These are phyloP conservation scores for Laetiporus sulphureus DNA, from an alignment of 1,284 basidiomycete species.

Conservation along the genomic window DNA sequence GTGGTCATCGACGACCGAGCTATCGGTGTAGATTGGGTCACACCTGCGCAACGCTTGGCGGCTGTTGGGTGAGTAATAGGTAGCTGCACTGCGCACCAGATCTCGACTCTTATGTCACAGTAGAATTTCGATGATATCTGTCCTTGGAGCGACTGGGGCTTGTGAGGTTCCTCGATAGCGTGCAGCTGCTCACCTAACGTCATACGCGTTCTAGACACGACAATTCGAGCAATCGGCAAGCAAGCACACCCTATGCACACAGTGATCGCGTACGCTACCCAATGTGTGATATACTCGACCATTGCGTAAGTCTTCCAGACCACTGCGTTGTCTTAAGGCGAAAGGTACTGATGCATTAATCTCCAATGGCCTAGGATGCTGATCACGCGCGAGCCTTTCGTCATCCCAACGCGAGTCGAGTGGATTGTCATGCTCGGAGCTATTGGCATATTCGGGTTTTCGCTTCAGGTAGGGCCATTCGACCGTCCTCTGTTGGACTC, in stretches of 20 bases:
- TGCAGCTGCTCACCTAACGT: no score
- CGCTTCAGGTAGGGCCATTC: conserved; percentile 37
- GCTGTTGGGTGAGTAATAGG: conserved; percentile 32
- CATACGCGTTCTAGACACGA: conserved; percentile 49
- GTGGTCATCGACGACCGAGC: conserved; percentile 11
- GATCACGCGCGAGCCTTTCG: conserved; percentile 30
- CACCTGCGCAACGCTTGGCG: conserved; percentile 28
- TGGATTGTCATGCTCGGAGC: conserved; percentile 40
- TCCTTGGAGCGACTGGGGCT: conserved; percentile 54
- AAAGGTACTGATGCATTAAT: no score
- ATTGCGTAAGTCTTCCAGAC: conserved; percentile 35
- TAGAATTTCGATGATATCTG: conserved; percentile 53
- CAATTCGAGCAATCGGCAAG: conserved; percentile 67
- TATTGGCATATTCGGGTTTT: conserved; percentile 54
- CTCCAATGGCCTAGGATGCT: conserved; percentile 40
- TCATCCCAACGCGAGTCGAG: conserved; percentile 40
- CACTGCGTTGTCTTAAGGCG: no score
- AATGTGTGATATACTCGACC: conserved; percentile 50
- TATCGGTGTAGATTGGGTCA: no score
- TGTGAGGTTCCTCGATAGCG: no score
- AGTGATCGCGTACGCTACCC: conserved; percentile 61
- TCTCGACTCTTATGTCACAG: background rate
- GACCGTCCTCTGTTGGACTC: background rate
- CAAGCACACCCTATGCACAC: conserved; percentile 70
- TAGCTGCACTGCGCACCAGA: no score